Conservation (phyloP, 2,329 filamentous ascomycete genomes). For the Laburnicola sp. region DNA sequence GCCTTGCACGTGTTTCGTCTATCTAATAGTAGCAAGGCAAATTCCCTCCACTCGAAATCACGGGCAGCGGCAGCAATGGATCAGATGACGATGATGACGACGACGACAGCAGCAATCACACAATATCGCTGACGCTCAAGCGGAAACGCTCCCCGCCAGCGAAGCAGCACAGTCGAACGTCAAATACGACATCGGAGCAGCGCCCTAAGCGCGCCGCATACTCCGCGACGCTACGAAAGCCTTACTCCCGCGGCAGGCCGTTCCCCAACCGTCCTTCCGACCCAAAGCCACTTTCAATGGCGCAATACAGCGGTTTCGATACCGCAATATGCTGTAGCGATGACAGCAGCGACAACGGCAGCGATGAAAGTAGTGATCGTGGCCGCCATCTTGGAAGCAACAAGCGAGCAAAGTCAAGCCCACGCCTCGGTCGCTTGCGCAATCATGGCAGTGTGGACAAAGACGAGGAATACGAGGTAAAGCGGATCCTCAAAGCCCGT, state of each 20-base stretch:
- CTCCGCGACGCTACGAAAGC: conserved; percentile 7
- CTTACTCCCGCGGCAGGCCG: not conserved
- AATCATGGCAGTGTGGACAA: not conserved
- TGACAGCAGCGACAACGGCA: conserved; percentile 8
- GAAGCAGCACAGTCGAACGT: not conserved
- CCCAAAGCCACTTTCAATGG: conserved; percentile 6
- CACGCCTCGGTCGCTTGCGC: conserved; percentile 1
- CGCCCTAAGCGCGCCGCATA: conserved; percentile 1
- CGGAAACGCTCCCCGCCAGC: not conserved
- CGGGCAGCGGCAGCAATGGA: too few relatives aligned
- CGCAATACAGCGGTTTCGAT: conserved; percentile 3
- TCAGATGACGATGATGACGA: not conserved
- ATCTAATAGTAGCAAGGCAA: not conserved
- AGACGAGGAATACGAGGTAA: too few relatives aligned
- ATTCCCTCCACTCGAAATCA: not conserved
- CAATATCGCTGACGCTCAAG: not conserved
- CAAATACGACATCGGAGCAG: conserved; percentile 1
- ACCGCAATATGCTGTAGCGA: not conserved
- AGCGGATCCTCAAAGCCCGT: conserved; percentile 7
- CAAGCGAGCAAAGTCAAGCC: not conserved
- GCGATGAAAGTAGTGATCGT: conserved; percentile 3
- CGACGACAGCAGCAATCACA: not conserved
- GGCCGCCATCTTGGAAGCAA: conserved; percentile 7
- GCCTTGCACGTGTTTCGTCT: not conserved
- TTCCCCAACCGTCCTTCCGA: too few relatives aligned